Base-by-base conservation (phyloP, 2,329 filamentous ascomycete genomes). In the Plenodomus lindquistii region DNA sequence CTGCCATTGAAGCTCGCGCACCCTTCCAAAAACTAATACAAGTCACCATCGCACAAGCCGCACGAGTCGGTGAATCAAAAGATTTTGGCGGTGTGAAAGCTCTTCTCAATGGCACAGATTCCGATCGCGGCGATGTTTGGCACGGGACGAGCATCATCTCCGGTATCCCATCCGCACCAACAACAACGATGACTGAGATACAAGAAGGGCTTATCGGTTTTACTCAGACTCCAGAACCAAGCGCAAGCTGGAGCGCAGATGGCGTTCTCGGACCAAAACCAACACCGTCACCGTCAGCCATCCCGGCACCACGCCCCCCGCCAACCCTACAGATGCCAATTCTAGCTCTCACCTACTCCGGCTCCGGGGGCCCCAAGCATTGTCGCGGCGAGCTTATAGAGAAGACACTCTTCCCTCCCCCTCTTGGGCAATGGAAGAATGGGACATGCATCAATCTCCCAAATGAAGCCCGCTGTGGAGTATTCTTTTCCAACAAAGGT, bases 351-450 rank as follows among this genome's bases (percentile, higher is more conserved):
- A 63, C 66, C 2, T 71, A 70, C 47, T 48, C 62, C 1, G 64
- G 67, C n/a, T 54, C 62, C 4, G 60, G 66, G 17, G 69, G 69
- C 2, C 67, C 69, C 3, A 71, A 71, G 38, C 66, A 69, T 45
- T 72, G 69, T 42, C 66, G 67, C 29, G 69, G 69, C n/a, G 38
- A 56, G 7, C 47, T 70, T 2, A 11, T 72, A 2, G 55, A 66
- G 24, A 61, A 64, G 16, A 56, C 64, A 3, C 41, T 45, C 2
- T 59, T 72, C 6, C 55, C 62, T 2, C 63, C 48, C 1, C 67
- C 66, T 0, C 50, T 60, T 17, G 54, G 52, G 9, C 43, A 46
- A 4, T 68, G 64, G 60, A 65, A 62, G 39, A 63, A 64, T 10
- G 67, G 67, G 1, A 63, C 66, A 4, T 72, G 69, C 45, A 55